phyloP scores from a whole-genome alignment of 345 rosid genomes.

The Fremontodendron californicum region DNA sequence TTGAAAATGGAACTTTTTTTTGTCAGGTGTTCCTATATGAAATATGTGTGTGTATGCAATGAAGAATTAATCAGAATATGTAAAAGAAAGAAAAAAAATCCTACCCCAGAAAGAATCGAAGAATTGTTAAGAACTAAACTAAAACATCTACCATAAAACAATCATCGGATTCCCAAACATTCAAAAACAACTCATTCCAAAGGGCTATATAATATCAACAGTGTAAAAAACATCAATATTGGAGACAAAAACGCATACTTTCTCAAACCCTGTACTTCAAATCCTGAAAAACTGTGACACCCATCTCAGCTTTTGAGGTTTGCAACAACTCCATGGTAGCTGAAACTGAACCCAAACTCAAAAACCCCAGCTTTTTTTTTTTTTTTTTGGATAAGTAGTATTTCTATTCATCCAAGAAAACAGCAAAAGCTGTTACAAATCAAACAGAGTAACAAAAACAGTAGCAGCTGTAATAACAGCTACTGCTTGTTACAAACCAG shows the following conservation, averaged over 20 bases:
- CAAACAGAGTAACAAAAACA: too few relatives aligned
- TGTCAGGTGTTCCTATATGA: slow-evolving; percentile 43
- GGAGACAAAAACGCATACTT: slow-evolving; percentile 36
- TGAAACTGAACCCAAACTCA: slow-evolving; percentile 20
- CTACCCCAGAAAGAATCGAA: slow-evolving; percentile 68
- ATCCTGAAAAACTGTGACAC: slow-evolving; percentile 30
- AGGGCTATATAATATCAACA: slow-evolving; percentile 29
- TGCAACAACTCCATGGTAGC: slow-evolving; percentile 37
- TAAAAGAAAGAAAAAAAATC: slow-evolving; percentile 12
- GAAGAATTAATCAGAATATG: slow-evolving; percentile 24
- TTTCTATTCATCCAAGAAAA: too few relatives aligned
- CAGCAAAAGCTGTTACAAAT: too few relatives aligned
- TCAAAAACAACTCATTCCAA: slow-evolving; percentile 46
- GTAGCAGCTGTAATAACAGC: too few relatives aligned
- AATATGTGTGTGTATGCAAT: slow-evolving; percentile 13
- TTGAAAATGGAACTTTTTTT: too few relatives aligned
- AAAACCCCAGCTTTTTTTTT: slow-evolving; percentile 18
- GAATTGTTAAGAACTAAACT: slow-evolving; percentile 42
- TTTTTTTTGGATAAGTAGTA: too few relatives aligned
- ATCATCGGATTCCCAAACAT: slow-evolving; percentile 91
- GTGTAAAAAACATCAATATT: slow-evolving; percentile 31
- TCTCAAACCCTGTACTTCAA: slow-evolving; percentile 34
- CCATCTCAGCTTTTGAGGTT: slow-evolving; percentile 41
- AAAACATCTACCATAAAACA: slow-evolving; percentile 57
- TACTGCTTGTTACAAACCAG: too few relatives aligned